These are phyloP conservation scores for Kwoniella sp. DNA, from an alignment of 768 basidiomycete genomes.

Conservation along the genomic window DNA sequence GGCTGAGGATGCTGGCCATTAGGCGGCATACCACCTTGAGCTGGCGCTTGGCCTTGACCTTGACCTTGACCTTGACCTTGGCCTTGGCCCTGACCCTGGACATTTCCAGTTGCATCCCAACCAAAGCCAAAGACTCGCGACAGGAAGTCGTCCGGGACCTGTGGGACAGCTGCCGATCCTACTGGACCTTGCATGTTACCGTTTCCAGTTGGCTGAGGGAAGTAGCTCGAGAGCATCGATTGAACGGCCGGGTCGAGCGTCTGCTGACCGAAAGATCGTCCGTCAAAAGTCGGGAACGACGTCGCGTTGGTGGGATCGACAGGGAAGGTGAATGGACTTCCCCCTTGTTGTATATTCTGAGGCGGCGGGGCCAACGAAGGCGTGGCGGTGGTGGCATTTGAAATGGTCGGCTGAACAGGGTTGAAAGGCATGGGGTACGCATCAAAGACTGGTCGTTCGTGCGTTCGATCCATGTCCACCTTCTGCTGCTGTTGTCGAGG, in stretches of 20 bases:
- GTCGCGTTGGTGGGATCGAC: conserved; percentile 29
- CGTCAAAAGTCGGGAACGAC: conserved; percentile 27
- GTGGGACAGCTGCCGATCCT: conserved; percentile 14
- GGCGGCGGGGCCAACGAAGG: neutral
- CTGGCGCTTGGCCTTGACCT: neutral
- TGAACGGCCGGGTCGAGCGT: conserved; percentile 47
- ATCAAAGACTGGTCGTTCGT: conserved; percentile 42
- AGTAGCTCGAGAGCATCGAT: conserved; percentile 46
- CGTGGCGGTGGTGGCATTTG: conserved; percentile 18
- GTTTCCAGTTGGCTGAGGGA: conserved; percentile 25
- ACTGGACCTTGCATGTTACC: conserved; percentile 17
- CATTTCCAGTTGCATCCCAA: conserved; percentile 32
- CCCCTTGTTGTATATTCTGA: neutral
- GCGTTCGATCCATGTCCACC: conserved; percentile 6
- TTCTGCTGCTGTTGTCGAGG: conserved; percentile 14
- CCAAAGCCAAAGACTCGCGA: conserved; percentile 45
- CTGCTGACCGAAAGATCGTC: conserved; percentile 10
- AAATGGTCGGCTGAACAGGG: conserved; percentile 21
- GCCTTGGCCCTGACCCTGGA: neutral
- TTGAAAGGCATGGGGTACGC: conserved; percentile 46
- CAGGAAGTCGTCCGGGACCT: conserved; percentile 51
- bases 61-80: conserved; percentile 8
- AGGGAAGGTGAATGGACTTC: conserved; percentile 29
- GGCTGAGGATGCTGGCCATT: too few species aligned
- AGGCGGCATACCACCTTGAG: neutral